phyloP scores from a whole-genome alignment of 192 early-diverging fungal genomes.

The Diversispora eburnea region DNA sequence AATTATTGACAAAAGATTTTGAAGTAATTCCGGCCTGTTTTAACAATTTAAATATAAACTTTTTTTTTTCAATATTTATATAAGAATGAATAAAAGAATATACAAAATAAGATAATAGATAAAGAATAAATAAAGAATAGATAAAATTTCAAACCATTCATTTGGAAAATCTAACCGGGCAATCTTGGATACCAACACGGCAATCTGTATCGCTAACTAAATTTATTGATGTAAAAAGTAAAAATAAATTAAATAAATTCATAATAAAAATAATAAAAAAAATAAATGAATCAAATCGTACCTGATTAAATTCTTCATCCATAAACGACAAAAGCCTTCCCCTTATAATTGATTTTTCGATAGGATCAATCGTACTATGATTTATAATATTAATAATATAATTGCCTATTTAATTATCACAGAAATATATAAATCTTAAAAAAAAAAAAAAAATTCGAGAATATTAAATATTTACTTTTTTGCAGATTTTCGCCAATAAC shows the following conservation, averaged over 20 bases:
- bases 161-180: constrained; percentile 83
- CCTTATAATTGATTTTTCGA: constrained; percentile 73
- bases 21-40: constrained; percentile 58
- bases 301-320: constrained; percentile 65
- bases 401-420: background rate
- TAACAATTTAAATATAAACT: too few species aligned
- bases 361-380: constrained; percentile 55
- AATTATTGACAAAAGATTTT: constrained; percentile 52
- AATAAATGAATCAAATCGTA: constrained; percentile 21
- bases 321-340: constrained; percentile 59
- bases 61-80: background rate
- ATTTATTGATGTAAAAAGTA: background rate
- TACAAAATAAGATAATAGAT: constrained; percentile 10
- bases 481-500: constrained; percentile 81
- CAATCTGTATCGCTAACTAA: constrained; percentile 71
- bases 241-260: background rate
- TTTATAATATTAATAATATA: background rate
- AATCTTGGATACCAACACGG: constrained; percentile 75
- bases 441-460: background rate
- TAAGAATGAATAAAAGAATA: background rate
- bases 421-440: background rate
- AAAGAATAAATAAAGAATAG: too few species aligned
- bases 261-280: background rate
- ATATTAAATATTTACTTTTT: constrained; percentile 45
- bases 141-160: constrained; percentile 73